A percentile compares a stretch with the other conserved stretches of the same genome.
Evolutionary conservation across 2,329 filamentous ascomycete species (phyloP).

Genomic region (Diaporthe longicolla): DNA sequence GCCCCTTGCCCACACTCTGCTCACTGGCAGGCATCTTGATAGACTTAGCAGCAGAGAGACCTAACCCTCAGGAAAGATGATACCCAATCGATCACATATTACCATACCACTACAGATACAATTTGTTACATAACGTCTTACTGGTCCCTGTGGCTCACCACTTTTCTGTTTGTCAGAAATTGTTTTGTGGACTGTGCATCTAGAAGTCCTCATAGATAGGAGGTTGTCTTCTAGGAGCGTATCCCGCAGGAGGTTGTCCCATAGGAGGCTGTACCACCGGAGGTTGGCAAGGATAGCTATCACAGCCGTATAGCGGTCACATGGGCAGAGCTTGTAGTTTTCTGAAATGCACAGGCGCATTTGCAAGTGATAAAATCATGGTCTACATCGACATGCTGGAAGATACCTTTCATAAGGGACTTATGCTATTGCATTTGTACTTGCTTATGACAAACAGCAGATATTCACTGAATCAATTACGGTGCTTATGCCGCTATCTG

Average conservation of each 20-base stretch:
- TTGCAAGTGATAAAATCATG: background rate
- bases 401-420: background rate
- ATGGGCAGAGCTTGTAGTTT: background rate
- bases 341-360: background rate
- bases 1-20: background rate
- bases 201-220: too few relatives aligned
- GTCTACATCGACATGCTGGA: background rate
- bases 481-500: background rate
- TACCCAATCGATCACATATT: slow-evolving; percentile 23
- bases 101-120: too few relatives aligned
- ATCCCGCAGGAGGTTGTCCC: too few relatives aligned
- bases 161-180: too few relatives aligned
- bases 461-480: background rate
- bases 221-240: too few relatives aligned
- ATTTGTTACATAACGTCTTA: too few relatives aligned
- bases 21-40: background rate
- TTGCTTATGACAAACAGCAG: background rate
- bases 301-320: too few relatives aligned
- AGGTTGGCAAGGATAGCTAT: too few relatives aligned
- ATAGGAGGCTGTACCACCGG: too few relatives aligned
- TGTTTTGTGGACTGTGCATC: too few relatives aligned
- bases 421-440: background rate
- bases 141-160: too few relatives aligned
- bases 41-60: background rate
- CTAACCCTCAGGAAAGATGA: slow-evolving; percentile 22